phyloP scores from a whole-genome alignment of 148 eudicot species.

The Camellia japonica region DNA sequence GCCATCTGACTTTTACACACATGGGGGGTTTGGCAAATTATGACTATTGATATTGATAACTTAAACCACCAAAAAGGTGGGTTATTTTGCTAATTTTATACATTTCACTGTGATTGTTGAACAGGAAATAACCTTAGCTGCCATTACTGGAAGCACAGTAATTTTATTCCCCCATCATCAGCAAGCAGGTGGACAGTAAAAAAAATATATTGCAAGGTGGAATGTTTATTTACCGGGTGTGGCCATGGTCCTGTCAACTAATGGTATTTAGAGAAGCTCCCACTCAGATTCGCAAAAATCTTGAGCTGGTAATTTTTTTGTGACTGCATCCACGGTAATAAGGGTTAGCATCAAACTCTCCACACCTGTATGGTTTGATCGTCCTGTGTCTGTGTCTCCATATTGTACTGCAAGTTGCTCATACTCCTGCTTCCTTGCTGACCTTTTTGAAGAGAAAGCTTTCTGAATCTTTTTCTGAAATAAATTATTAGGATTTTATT shows the following conservation, averaged over 20 bases:
- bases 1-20: background rate
- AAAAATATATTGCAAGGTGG: no score
- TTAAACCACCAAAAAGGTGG: background rate
- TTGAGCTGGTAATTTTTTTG: background rate
- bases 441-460: conserved; percentile 32
- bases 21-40: background rate
- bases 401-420: conserved; percentile 20
- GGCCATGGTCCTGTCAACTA: background rate
- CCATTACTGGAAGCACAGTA: background rate
- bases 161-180: background rate
- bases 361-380: background rate
- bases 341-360: background rate
- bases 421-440: conserved; percentile 34
- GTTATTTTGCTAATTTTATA: background rate
- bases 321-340: background rate
- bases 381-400: conserved; percentile 1
- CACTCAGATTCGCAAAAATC: conserved; percentile 33
- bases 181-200: background rate
- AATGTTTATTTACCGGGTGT: background rate
- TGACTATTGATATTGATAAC: no score
- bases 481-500: background rate
- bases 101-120: background rate
- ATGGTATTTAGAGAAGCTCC: conserved; percentile 36
- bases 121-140: background rate
- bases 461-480: conserved; percentile 38